Percentiles rank a stretch among this genome's conserved stretches.
phyloP scores from a whole-genome alignment of 23 red algal genomes.

The Pyropia haitanensis region DNA sequence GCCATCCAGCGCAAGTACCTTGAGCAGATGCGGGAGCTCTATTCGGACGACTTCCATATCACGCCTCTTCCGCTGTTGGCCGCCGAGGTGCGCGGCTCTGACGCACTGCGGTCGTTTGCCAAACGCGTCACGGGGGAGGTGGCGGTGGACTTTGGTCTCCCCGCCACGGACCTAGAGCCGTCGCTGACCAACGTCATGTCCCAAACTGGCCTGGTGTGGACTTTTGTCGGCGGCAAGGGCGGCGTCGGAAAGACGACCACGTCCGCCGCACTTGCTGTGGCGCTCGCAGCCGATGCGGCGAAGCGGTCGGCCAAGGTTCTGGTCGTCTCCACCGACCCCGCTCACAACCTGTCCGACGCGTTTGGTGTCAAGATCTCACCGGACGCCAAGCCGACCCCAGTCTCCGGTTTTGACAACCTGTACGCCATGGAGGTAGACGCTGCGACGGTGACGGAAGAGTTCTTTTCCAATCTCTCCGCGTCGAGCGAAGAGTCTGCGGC shows the following conservation, averaged over 20 bases:
- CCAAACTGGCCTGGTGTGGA: conserved; percentile 48
- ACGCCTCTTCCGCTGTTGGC: conserved; percentile 70
- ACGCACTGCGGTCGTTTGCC: conserved; percentile 45
- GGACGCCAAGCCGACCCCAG: conserved; percentile 43
- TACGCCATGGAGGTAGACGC: conserved; percentile 78
- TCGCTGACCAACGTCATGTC: conserved; percentile 75
- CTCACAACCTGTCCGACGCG: conserved; percentile 93
- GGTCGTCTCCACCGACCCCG: conserved; percentile 94
- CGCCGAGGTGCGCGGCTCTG: conserved; percentile 77
- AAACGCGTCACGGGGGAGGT: conserved; percentile 36
- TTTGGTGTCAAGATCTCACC: conserved; percentile 84
- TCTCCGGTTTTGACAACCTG: conserved; percentile 41
- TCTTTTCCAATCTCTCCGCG: conserved; percentile 16
- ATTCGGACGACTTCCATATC: conserved; percentile 95
- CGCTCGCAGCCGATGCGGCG: conserved; percentile 32
- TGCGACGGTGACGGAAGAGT: conserved; percentile 40
- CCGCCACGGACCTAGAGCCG: conserved; percentile 32
- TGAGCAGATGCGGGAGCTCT: conserved; percentile 89
- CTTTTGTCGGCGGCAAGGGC: conserved; percentile 80
- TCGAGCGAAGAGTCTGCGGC: conserved; percentile 7
- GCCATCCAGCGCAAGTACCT: conserved; percentile 88
- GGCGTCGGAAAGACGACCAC: conserved; percentile 95
- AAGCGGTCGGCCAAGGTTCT: conserved; percentile 51
- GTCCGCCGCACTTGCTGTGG: conserved; percentile 58
- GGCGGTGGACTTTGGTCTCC: conserved; percentile 27